Evolutionary conservation across 371 early-diverging fungal species (phyloP).

Genomic region (Zancudomyces culisetae): DNA sequence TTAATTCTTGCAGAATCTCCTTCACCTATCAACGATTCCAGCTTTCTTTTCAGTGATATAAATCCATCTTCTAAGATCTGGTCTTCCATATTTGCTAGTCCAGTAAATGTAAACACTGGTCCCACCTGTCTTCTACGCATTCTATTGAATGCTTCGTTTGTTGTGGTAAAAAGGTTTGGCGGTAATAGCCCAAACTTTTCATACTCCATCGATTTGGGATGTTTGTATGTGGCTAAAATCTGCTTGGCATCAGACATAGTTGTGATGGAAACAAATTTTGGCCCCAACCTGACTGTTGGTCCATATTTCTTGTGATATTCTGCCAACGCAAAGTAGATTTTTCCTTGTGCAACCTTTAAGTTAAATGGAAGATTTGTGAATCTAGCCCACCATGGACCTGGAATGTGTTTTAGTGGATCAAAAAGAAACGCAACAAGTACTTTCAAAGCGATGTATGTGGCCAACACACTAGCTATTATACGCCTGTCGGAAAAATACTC

Average conservation of each 20-base stretch:
- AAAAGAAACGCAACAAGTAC: no score
- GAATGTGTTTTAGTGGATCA: slow-evolving; percentile 9
- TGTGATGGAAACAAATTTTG: not conserved
- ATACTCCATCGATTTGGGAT: not conserved
- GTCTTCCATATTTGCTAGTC: not conserved
- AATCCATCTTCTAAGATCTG: not conserved
- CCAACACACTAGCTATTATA: no score
- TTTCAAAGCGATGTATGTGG: no score
- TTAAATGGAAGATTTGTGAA: slow-evolving; percentile 11
- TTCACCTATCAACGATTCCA: not conserved
- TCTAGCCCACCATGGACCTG: slow-evolving; percentile 9
- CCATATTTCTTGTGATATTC: not conserved
- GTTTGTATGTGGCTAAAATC: not conserved
- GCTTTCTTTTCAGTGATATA: not conserved
- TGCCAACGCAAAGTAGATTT: no score
- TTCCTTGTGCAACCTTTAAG: slow-evolving; percentile 5
- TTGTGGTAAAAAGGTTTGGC: not conserved
- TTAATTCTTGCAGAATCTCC: not conserved
- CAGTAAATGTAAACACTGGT: not conserved
- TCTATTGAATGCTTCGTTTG: not conserved
- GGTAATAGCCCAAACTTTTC: not conserved
- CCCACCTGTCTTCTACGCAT: not conserved
- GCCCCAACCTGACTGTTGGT: not conserved
- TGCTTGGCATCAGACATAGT: not conserved
- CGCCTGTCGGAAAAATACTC: no score